A percentile compares a stretch with the other conserved stretches of the same genome.
phyloP scores from a whole-genome alignment of 2,329 filamentous ascomycete species.

The Epicoccum sorghinum region DNA sequence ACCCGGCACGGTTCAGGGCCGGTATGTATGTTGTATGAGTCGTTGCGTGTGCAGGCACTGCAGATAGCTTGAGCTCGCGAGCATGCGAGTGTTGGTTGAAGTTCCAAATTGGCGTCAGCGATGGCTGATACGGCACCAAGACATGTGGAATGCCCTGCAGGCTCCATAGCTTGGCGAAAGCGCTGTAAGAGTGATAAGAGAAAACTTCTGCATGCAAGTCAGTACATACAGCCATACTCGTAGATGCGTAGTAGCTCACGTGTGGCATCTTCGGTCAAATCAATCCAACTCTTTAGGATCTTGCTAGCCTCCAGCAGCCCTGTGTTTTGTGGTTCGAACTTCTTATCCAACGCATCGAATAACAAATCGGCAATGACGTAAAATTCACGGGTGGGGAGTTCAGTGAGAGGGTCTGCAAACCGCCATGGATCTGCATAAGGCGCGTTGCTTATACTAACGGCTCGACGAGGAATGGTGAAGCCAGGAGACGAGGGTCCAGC shows the following conservation, averaged over 20 bases:
- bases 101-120: conserved; percentile 38
- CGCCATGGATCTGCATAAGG: conserved; percentile 44
- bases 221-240: not conserved
- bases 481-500: conserved; percentile 24
- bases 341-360: conserved; percentile 42
- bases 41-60: conserved; percentile 13
- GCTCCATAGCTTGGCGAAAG: conserved; percentile 42
- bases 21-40: conserved; percentile 38
- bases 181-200: conserved; percentile 34
- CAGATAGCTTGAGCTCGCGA: conserved; percentile 28
- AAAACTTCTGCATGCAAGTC: conserved; percentile 31
- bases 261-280: conserved; percentile 34
- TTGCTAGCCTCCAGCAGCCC: conserved; percentile 44
- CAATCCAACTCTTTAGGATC: conserved; percentile 40
- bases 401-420: conserved; percentile 39
- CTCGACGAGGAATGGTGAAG: conserved; percentile 37
- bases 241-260: conserved; percentile 16
- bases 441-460: conserved; percentile 34
- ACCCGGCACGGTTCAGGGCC: conserved; percentile 44
- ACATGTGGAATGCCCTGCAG: conserved; percentile 43
- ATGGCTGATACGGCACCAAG: conserved; percentile 39
- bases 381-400: conserved; percentile 44
- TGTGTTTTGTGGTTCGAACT: conserved; percentile 43
- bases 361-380: conserved; percentile 44
- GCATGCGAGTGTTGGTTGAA: conserved; percentile 35